Evolutionary conservation across 2,329 filamentous ascomycete species (phyloP).

Genomic region (Diaporthe australafricana): DNA sequence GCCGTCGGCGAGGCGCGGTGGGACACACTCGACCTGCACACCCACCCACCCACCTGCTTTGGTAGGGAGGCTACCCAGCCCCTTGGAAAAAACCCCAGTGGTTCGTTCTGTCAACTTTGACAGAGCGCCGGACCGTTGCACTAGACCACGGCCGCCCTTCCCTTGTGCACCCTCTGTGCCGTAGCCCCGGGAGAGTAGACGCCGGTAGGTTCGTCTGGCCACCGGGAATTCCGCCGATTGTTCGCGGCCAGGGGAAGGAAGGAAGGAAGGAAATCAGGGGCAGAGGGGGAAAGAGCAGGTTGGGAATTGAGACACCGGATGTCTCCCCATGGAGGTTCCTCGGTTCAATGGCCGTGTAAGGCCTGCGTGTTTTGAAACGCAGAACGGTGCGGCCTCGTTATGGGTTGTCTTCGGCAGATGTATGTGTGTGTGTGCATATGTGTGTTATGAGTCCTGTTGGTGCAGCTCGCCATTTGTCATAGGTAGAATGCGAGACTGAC

Average conservation of each 20-base stretch:
- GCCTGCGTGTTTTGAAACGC: slow-evolving; percentile 22
- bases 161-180: background rate
- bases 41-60: background rate
- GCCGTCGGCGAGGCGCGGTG: background rate
- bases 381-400: slow-evolving; percentile 4
- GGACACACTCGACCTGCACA: background rate
- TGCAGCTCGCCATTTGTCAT: slow-evolving; percentile 16
- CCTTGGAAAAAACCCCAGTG: background rate
- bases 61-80: background rate
- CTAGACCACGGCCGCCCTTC: background rate
- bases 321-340: slow-evolving; percentile 6
- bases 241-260: background rate
- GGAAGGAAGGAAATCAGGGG: no score
- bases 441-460: background rate
- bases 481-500: background rate
- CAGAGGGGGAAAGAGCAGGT: background rate
- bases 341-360: background rate
- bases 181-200: background rate
- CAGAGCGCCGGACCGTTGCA: background rate
- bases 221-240: background rate
- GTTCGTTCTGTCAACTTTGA: slow-evolving; percentile 18
- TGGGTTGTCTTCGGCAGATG: slow-evolving; percentile 19
- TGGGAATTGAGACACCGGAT: slow-evolving; percentile 15
- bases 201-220: background rate
- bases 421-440: background rate